phyloP scores from a whole-genome alignment of 2,329 filamentous ascomycete genomes.

The Neurospora sp. region DNA sequence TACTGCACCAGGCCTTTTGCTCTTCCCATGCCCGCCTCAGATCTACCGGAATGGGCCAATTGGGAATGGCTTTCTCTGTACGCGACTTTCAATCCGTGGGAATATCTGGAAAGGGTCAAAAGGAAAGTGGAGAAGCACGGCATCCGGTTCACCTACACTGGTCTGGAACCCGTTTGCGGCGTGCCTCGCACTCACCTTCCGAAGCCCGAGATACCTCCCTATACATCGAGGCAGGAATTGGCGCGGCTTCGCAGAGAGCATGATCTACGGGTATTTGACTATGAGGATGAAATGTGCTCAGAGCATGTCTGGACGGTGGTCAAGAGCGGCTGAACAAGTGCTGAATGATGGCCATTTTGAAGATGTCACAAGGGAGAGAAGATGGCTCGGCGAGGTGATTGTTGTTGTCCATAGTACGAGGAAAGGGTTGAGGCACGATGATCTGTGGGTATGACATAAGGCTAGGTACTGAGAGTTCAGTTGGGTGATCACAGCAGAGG shows the following conservation, averaged over 20 bases:
- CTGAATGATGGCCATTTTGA: not conserved
- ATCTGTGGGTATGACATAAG: not conserved
- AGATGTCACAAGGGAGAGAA: not conserved
- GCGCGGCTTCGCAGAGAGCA: not conserved
- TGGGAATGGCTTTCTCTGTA: not conserved
- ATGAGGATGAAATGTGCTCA: not conserved
- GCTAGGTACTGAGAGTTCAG: not conserved
- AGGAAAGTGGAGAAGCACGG: not conserved
- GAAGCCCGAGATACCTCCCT: not conserved
- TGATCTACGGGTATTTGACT: not conserved
- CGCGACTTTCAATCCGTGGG: not conserved
- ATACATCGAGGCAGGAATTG: not conserved
- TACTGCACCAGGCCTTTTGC: not conserved
- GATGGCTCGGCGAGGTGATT: not conserved
- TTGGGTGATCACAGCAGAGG: not conserved
- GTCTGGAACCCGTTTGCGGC: not conserved
- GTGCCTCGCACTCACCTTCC: not conserved
- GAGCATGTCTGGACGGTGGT: not conserved
- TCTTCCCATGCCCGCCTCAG: not conserved
- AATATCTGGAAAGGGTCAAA: not conserved
- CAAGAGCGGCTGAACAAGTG: not conserved
- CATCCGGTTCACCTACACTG: not conserved
- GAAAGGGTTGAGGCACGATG: not conserved
- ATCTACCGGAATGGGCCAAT: not conserved
- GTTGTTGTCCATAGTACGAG: not conserved